These are phyloP conservation scores for Botrytis medusae DNA, from an alignment of 2,329 filamentous ascomycete species.

Conservation along the genomic window DNA sequence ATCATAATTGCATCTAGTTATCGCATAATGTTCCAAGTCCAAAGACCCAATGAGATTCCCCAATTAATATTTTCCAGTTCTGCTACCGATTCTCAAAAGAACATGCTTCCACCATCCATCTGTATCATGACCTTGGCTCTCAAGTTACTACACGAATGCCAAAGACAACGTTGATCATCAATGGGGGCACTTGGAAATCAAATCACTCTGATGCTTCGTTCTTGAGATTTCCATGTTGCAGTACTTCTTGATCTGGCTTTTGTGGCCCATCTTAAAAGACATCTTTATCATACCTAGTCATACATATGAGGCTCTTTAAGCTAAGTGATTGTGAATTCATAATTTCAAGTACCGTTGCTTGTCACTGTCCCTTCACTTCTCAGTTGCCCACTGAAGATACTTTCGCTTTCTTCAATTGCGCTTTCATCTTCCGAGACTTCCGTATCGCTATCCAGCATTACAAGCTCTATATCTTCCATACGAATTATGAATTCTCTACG, in stretches of 20 bases:
- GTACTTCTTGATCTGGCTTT: neutral
- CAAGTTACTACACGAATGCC: neutral
- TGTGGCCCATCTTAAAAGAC: neutral
- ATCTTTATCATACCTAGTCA: neutral
- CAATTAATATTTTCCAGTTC: neutral
- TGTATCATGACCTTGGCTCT: neutral
- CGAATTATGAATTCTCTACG: slow-evolving; percentile 72
- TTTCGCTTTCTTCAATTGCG: neutral
- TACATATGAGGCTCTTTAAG: neutral
- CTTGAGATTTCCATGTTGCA: neutral
- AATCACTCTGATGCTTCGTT: neutral
- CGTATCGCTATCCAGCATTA: slow-evolving; percentile 28
- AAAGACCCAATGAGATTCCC: neutral
- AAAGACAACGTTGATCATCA: neutral
- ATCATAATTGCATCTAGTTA: neutral
- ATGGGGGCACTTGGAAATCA: neutral
- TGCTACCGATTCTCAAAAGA: neutral
- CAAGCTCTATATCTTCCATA: slow-evolving; percentile 63
- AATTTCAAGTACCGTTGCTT: neutral
- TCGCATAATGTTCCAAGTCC: neutral
- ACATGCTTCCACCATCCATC: neutral
- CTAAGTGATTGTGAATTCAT: neutral
- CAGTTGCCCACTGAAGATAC: neutral
- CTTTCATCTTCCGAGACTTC: slow-evolving; percentile 22
- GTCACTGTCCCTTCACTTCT: neutral